Conservation (phyloP, 23 red algal species). For the Gracilaria caudata region DNA sequence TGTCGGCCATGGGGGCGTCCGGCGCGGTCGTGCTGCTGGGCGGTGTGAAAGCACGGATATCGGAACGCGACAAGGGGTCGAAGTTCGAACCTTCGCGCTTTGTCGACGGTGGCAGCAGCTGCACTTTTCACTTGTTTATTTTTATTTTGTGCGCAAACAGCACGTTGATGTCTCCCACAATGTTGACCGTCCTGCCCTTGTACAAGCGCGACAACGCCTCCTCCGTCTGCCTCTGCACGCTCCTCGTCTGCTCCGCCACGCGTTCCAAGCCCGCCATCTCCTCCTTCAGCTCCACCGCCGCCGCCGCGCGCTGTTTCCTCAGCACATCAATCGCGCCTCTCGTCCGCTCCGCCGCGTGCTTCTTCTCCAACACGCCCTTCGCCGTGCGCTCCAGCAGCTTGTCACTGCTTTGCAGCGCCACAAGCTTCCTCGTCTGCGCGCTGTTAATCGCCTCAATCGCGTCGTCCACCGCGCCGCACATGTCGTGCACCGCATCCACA, state of each 20-base stretch:
- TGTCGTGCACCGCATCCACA: neutral
- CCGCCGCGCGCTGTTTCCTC: neutral
- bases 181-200: constrained; percentile 29
- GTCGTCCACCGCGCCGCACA: neutral
- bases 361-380: neutral
- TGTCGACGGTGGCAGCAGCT: no score
- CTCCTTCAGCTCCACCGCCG: constrained; percentile 5
- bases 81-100: no score
- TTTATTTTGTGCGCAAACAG: constrained; percentile 11
- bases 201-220: constrained; percentile 19
- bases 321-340: constrained; percentile 30
- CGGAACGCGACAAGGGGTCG: no score
- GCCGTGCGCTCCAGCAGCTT: constrained; percentile 14
- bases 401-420: constrained; percentile 34
- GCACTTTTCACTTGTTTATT: no score
- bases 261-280: constrained; percentile 21
- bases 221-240: constrained; percentile 30
- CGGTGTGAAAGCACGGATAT: no score
- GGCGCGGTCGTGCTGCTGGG: no score
- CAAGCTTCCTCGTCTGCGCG: constrained; percentile 11
- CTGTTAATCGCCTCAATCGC: constrained; percentile 22
- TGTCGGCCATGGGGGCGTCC: constrained; percentile 66
- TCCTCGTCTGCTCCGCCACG: constrained; percentile 3
- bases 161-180: constrained; percentile 61
- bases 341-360: constrained; percentile 12